Evolutionary conservation across 139 green algal genomes (phyloP).

Genomic region (Raphidocelis subcapitata): DNA sequence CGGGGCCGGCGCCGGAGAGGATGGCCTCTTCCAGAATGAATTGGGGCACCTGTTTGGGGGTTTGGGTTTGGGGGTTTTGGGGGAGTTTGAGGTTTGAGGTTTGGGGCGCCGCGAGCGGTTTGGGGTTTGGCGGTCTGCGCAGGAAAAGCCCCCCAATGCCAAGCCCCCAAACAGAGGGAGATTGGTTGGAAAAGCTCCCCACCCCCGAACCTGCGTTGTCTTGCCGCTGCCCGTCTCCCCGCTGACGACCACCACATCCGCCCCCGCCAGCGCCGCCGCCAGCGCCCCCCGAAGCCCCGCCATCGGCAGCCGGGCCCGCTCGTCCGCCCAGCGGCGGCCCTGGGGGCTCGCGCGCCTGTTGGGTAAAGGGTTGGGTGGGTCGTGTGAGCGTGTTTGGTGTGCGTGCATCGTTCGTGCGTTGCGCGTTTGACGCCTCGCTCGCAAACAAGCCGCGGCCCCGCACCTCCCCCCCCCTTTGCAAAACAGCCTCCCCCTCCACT

Average conservation of each 20-base stretch:
- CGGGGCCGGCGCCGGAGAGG: conserved; percentile 31
- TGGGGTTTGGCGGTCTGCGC: no score
- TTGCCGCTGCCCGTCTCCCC: conserved; percentile 90
- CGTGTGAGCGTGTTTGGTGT: no score
- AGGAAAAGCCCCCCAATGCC: no score
- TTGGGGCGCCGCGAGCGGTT: no score
- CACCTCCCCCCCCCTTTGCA: not conserved
- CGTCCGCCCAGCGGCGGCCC: conserved; percentile 31
- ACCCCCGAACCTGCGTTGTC: conserved; percentile 72
- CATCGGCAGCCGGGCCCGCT: conserved; percentile 56
- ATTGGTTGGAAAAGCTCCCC: no score
- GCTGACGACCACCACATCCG: conserved; percentile 65
- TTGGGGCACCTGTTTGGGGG: conserved; percentile 79
- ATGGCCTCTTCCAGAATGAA: conserved; percentile 76
- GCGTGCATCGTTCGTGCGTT: no score
- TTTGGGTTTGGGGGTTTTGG: no score
- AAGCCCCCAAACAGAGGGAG: no score
- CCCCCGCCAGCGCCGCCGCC: conserved; percentile 27
- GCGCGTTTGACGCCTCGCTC: no score
- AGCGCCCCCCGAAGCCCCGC: conserved; percentile 34
- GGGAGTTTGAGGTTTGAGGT: no score
- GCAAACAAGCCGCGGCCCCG: not conserved
- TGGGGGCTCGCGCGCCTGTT: conserved; percentile 28
- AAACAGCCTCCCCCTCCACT: not conserved
- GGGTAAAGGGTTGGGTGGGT: no score